These are phyloP conservation scores for Ochromonas danica DNA, from an alignment of 108 stramenopile species.

Conservation along the genomic window DNA sequence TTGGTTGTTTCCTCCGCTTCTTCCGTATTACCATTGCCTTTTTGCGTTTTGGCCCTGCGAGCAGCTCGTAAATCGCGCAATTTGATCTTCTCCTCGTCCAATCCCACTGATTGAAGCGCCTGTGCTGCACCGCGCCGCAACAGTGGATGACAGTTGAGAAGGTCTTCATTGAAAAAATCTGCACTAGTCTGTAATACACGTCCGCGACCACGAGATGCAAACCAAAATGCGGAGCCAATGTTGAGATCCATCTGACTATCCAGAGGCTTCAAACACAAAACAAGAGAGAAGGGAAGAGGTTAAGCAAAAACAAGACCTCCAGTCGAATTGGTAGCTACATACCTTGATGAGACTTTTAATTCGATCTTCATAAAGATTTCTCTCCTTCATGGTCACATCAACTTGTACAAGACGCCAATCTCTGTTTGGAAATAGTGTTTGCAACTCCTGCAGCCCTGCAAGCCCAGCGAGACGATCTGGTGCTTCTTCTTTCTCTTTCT, in stretches of 20 bases:
- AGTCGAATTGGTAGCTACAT: background rate
- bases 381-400: conserved; percentile 71
- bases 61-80: too few relatives aligned
- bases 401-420: conserved; percentile 68
- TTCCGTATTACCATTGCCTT: too few relatives aligned
- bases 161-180: too few relatives aligned
- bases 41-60: too few relatives aligned
- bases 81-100: too few relatives aligned
- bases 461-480: conserved; percentile 85
- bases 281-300: background rate
- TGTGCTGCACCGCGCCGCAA: too few relatives aligned
- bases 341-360: conserved; percentile 63
- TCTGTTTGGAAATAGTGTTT: conserved; percentile 60
- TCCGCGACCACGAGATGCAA: conserved; percentile 71
- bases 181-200: too few relatives aligned
- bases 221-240: conserved; percentile 89
- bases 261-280: conserved; percentile 53
- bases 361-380: conserved; percentile 57
- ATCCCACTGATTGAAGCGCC: too few relatives aligned
- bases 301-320: background rate
- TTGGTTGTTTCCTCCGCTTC: too few relatives aligned
- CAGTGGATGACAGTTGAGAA: too few relatives aligned
- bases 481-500: conserved; percentile 41
- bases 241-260: conserved; percentile 87
- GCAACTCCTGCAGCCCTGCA: conserved; percentile 64